Conservation (phyloP, 331 rosid species). For the Cydonia oblonga region DNA sequence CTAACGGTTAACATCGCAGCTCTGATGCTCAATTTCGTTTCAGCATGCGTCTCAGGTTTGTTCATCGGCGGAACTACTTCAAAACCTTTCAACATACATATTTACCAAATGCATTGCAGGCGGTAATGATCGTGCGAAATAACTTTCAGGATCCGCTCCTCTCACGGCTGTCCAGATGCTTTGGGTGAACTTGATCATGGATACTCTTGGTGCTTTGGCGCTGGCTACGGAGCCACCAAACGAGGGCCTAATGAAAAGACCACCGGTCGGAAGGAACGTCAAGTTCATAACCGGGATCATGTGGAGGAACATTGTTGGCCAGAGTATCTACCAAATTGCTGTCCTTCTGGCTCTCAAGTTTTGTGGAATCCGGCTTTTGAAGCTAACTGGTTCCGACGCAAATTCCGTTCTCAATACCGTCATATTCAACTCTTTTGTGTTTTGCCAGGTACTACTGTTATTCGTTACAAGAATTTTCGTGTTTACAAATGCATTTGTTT, state of each 20-base stretch:
- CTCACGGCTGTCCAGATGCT: constrained; percentile 95
- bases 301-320: constrained; percentile 92
- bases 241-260: constrained; percentile 68
- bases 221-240: constrained; percentile 23
- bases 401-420: constrained; percentile 39
- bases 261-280: constrained; percentile 59
- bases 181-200: constrained; percentile 97
- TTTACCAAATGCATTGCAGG: not conserved
- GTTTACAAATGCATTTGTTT: no score
- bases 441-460: constrained; percentile 62
- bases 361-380: constrained; percentile 39
- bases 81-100: not conserved
- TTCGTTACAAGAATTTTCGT: no score
- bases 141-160: constrained; percentile 66
- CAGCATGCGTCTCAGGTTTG: constrained; percentile 67
- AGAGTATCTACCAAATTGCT: constrained; percentile 59
- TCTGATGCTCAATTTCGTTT: constrained; percentile 66
- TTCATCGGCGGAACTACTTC: not conserved
- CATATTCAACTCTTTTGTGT: constrained; percentile 80
- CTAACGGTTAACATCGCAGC: constrained; percentile 90
- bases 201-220: constrained; percentile 87
- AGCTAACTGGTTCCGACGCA: constrained; percentile 42
- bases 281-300: constrained; percentile 53
- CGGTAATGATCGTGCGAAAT: not conserved
- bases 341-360: constrained; percentile 56